Percentiles rank a stretch among this genome's conserved stretches.
These are phyloP conservation scores for Ceratopteris richardii DNA, from an alignment of 75 land plant genomes.

Conservation along the genomic window DNA sequence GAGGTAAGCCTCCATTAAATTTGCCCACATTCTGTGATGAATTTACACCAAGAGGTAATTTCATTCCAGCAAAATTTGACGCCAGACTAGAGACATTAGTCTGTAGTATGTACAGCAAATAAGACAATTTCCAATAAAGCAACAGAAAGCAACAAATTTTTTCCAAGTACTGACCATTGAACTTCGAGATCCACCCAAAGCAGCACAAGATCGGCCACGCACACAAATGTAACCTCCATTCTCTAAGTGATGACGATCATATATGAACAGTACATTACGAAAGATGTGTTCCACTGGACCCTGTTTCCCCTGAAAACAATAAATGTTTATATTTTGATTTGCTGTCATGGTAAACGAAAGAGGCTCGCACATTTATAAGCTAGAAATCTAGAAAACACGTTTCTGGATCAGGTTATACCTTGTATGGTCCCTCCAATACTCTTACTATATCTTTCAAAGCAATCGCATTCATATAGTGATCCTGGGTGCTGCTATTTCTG, in stretches of 20 bases:
- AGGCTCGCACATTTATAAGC: background rate
- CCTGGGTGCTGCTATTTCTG: slow-evolving; percentile 50
- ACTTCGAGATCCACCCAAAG: slow-evolving; percentile 66
- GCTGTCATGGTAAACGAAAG: background rate
- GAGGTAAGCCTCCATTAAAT: slow-evolving; percentile 6
- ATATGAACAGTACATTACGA: slow-evolving; percentile 63
- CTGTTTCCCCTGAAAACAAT: slow-evolving; percentile 64
- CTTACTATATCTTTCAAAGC: slow-evolving; percentile 77
- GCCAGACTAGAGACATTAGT: slow-evolving; percentile 5
- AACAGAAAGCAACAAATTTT: too few species aligned
- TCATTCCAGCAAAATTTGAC: slow-evolving; percentile 31
- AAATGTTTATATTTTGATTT: background rate
- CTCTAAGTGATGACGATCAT: slow-evolving; percentile 91
- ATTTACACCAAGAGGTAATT: slow-evolving; percentile 27
- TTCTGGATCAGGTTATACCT: slow-evolving; percentile 26
- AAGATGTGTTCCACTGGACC: slow-evolving; percentile 90
- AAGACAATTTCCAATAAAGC: slow-evolving; percentile 4
- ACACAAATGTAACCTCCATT: slow-evolving; percentile 94
- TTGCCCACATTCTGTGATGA: slow-evolving; percentile 1
- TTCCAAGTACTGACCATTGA: background rate
- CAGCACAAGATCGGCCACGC: slow-evolving; percentile 53
- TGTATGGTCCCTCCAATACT: slow-evolving; percentile 78
- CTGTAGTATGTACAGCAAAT: too few species aligned
- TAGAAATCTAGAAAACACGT: too few species aligned
- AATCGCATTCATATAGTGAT: slow-evolving; percentile 51